Conservation (phyloP, 2,329 filamentous ascomycete genomes). For the Boeremia lycopersici region DNA sequence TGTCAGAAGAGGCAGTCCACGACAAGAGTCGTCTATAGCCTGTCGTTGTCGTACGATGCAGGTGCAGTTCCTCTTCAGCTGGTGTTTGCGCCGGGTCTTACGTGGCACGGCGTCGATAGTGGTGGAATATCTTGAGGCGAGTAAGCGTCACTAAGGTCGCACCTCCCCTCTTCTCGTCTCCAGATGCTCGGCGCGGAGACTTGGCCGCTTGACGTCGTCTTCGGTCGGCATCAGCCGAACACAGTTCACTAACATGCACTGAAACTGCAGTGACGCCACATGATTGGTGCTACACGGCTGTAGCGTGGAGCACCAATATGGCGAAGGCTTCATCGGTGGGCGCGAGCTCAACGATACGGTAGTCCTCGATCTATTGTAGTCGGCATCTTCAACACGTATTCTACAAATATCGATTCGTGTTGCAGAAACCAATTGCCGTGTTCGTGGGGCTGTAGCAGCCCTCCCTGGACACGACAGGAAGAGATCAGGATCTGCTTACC, state of each 20-base stretch:
- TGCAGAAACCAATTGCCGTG: conserved; percentile 10
- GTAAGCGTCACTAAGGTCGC: conserved; percentile 12
- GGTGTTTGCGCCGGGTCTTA: conserved; percentile 13
- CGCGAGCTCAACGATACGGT: not conserved
- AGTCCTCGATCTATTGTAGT: not conserved
- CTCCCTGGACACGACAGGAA: conserved; percentile 10
- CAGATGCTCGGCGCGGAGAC: conserved; percentile 2
- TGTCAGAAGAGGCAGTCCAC: conserved; percentile 21
- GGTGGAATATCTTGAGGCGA: conserved; percentile 7
- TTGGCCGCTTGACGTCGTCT: not conserved
- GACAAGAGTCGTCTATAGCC: conserved; percentile 21
- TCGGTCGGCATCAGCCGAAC: conserved; percentile 10
- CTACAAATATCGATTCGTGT: not conserved
- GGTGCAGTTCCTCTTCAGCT: conserved; percentile 19
- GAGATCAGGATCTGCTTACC: conserved; percentile 16
- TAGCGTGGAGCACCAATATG: not conserved
- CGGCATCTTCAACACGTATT: not conserved
- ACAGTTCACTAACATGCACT: not conserved
- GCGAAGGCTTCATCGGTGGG: not conserved
- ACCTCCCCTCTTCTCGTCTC: conserved; percentile 13
- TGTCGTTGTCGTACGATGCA: conserved; percentile 29
- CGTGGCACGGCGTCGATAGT: conserved; percentile 9
- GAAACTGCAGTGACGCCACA: not conserved
- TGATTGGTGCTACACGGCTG: not conserved
- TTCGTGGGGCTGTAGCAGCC: conserved; percentile 9